Conservation (phyloP, 768 basidiomycete species). For the Leccinum pellstonianum region DNA sequence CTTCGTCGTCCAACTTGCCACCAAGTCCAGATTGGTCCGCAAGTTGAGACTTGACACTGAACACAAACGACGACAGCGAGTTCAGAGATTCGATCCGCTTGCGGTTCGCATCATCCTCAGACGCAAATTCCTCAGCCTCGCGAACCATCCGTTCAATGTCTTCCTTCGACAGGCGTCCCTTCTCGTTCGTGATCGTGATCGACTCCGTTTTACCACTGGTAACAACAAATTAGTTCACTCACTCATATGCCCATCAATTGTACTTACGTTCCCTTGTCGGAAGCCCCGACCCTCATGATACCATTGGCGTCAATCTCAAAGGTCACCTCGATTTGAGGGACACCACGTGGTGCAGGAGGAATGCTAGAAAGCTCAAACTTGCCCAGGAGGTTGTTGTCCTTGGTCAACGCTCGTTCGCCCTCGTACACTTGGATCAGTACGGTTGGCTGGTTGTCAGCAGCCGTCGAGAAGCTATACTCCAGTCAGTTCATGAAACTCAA, state of each 20-base stretch:
- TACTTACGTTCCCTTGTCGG: constrained; percentile 90
- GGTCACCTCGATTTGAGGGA: too few relatives aligned
- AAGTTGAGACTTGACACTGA: constrained; percentile 84
- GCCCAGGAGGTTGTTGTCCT: constrained; percentile 98
- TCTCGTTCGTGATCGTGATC: constrained; percentile 95
- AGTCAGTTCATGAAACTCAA: neutral
- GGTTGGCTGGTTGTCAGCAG: constrained; percentile 90
- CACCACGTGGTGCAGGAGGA: constrained; percentile 91
- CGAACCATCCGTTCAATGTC: constrained; percentile 96
- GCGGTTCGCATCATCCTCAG: constrained; percentile 75
- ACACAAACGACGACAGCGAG: constrained; percentile 77
- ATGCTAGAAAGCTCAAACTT: constrained; percentile 93
- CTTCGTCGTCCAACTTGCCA: constrained; percentile 77
- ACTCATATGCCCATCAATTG: too few relatives aligned
- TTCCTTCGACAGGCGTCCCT: constrained; percentile 84
- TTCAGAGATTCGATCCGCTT: constrained; percentile 87
- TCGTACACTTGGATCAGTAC: constrained; percentile 97
- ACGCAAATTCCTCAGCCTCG: constrained; percentile 88
- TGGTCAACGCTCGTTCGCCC: constrained; percentile 95
- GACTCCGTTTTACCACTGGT: constrained; percentile 77
- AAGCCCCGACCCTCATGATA: constrained; percentile 91
- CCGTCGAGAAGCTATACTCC: constrained; percentile 61
- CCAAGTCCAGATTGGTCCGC: constrained; percentile 88
- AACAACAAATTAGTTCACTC: neutral
- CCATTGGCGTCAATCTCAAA: constrained; percentile 96